Base-by-base conservation (phyloP, 805 yeast species). In the Lachancea mirantina region DNA sequence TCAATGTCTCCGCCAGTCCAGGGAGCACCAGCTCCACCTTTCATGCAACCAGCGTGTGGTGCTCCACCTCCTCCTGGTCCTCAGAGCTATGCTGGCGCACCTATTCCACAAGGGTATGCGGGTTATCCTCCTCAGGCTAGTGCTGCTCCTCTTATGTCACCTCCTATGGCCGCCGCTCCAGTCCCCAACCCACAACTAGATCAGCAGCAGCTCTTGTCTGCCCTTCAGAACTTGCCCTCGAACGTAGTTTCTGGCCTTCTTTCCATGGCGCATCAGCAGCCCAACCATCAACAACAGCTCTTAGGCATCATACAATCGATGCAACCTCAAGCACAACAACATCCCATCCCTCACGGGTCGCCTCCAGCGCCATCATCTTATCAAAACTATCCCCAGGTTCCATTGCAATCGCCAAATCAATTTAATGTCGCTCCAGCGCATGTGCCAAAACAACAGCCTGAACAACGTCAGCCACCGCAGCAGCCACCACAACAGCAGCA, bases 171-270 rank as follows among this genome's bases (percentile, higher is more conserved):
- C 8, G 29, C 34, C 36, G 13, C 25, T 6, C 24, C 25, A 29
- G 34, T 24, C 13, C n/a, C 34, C 8, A 15, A 18, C 8, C 32
- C 36, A 3, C 36, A 27, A 14, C n/a, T 30, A 32, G 28, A 41
- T 30, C 61, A 58, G 39, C 52, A 48, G 22, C 59, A 55, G 34
- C 35, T 58, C 19, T 29, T 57, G 7, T 36, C 55, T 22, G 59
- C 60, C 4, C 45, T 57, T 17, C 61, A 58, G 40, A 55, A 50
- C 28, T 32, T 57, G 14, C 62, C 63, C 9, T 60, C 62, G 26
- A 50, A 50, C 30, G 57, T 56, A 14, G 53, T 57, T 4, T 47
- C 59, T 5, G 50, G 42, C 32, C 36, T 58, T 23, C 35, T 57
- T 13, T 43, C 53, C 5, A 46, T 50, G 35, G 61, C 61, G 3